Evolutionary conservation across 2,329 filamentous ascomycete genomes (phyloP).

Genomic region (Thielaviopsis musarum): DNA sequence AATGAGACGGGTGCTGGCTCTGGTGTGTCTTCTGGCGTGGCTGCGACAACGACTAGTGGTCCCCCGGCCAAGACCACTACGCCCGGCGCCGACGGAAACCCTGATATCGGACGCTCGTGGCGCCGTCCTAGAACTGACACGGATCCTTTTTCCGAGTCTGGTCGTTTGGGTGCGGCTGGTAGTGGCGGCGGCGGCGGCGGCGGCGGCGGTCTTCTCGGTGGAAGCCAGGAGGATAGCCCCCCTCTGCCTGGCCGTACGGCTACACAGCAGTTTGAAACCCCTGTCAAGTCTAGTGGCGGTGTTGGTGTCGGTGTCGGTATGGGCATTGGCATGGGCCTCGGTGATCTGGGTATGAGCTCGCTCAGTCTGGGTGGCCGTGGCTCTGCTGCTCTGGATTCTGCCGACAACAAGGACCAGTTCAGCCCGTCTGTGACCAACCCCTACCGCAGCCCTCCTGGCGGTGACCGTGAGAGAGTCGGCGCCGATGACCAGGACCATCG

Average conservation of each 20-base stretch:
- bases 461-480: slow-evolving; percentile 32
- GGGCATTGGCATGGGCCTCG: slow-evolving; percentile 16
- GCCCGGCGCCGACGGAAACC: slow-evolving; percentile 16
- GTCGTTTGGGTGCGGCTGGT: slow-evolving; percentile 21
- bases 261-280: slow-evolving; percentile 22
- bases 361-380: slow-evolving; percentile 32
- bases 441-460: slow-evolving; percentile 76
- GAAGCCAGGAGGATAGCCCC: slow-evolving; percentile 39
- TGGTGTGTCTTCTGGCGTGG: neutral
- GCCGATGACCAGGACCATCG: slow-evolving; percentile 35
- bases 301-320: slow-evolving; percentile 17
- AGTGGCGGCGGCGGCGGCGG: neutral
- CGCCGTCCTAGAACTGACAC: slow-evolving; percentile 51
- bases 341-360: slow-evolving; percentile 47
- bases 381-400: slow-evolving; percentile 33
- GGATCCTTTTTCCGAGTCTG: slow-evolving; percentile 57
- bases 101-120: slow-evolving; percentile 33
- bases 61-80: neutral
- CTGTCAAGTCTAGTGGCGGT: slow-evolving; percentile 29
- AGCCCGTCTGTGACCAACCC: slow-evolving; percentile 95
- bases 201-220: slow-evolving; percentile 52
- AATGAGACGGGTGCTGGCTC: neutral
- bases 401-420: slow-evolving; percentile 44
- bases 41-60: neutral
- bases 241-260: slow-evolving; percentile 18